Conservation (phyloP, 2,329 filamentous ascomycete species). For the Cladosporium velox region DNA sequence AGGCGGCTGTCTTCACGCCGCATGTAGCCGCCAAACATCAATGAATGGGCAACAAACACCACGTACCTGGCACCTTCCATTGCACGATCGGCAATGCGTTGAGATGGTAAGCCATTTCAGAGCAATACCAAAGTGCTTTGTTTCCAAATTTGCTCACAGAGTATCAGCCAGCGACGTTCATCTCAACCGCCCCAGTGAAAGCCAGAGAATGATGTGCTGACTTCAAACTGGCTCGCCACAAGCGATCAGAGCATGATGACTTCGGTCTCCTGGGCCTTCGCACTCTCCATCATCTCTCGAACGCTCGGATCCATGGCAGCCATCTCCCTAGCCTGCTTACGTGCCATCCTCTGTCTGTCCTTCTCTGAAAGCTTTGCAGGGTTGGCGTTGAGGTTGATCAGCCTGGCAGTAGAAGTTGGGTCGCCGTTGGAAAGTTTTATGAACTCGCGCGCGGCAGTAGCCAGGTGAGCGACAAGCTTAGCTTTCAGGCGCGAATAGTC, state of each 20-base stretch:
- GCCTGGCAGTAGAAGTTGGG: not conserved
- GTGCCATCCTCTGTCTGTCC: not conserved
- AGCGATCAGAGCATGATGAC: not conserved
- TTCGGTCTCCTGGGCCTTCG: not conserved
- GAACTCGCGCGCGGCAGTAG: constrained; percentile 1
- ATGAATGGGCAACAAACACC: no score
- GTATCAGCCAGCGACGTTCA: no score
- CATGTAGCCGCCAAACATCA: no score
- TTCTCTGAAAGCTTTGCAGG: not conserved
- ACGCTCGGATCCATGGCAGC: not conserved
- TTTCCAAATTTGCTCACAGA: no score
- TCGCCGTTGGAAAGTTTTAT: not conserved
- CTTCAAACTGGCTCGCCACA: no score
- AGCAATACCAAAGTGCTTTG: no score
- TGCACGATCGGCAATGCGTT: no score
- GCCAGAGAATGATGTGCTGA: no score
- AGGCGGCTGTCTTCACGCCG: no score
- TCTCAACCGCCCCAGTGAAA: no score
- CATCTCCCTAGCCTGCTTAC: not conserved
- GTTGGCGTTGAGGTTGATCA: not conserved
- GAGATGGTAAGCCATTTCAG: no score
- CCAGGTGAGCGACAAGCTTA: not conserved
- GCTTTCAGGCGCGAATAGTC: not conserved
- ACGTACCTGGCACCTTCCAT: no score
- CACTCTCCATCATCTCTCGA: not conserved